Base-by-base conservation (phyloP, 164 flowering plant genomes). In the Platanus orientalis region DNA sequence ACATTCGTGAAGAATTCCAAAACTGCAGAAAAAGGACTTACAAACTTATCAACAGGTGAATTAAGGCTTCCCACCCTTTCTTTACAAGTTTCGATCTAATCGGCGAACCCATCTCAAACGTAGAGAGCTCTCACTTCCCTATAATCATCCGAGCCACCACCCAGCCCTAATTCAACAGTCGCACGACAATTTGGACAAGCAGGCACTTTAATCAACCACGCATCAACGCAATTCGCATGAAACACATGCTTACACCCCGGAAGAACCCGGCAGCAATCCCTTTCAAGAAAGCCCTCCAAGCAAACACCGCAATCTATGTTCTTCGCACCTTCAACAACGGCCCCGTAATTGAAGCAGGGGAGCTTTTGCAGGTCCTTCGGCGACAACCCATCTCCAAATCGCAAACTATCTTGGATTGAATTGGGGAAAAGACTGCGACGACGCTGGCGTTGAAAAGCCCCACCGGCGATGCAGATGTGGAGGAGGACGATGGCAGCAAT, bases 151-250 rank as follows among this genome's bases (percentile, higher is more conserved):
- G 17, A 26, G 20, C 27, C 28, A 16, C 11, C 12, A 2, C 42
- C 32, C 24, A 16, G 16, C 36, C 42, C 27, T 34, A 30, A 60
- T 27, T 72, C 62, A 26, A 83, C 81, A 34, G 32, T 32, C 0
- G 69, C 48, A 20, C 92, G 76, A 57, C 95, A 88, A 63, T 80
- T 58, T 6, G 92, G 95, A 65, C 92, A 88, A 16, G 79, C 76
- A 20, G 88, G 69, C 5, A 69, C 78, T 71, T 69, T 81, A 4
- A 74, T 52, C 23, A 88, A 63, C 95, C 95, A 88, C 26, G 66
- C 14, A 51, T 86, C 92, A 14, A 86, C 70, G 39, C 95, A 88
- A 32, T 58, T 66, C 42, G 70, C 66, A 60, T 88, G 95, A 55
- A 86, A 88, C 17, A 75, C 72, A 56, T 88, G 95, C n/a, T 70